Evolutionary conservation across 1,284 basidiomycete species (phyloP).

Genomic region (Trichosporon faecale): DNA sequence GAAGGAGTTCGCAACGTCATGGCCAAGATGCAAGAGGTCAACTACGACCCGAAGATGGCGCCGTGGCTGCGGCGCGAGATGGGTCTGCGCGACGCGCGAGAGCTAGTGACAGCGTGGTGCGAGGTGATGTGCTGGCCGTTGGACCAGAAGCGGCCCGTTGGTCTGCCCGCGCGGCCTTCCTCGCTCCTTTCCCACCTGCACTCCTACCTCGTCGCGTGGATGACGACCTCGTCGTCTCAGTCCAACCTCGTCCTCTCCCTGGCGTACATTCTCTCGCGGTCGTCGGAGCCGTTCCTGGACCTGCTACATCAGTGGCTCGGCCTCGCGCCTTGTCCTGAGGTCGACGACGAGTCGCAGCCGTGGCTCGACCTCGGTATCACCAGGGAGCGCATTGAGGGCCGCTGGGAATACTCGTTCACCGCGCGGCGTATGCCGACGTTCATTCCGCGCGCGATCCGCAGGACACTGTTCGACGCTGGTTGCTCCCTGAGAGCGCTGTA

Average conservation of each 20-base stretch:
- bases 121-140: constrained; percentile 40
- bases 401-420: constrained; percentile 40
- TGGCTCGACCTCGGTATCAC: constrained; percentile 49
- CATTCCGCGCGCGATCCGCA: constrained; percentile 33
- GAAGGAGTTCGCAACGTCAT: constrained; percentile 16
- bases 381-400: constrained; percentile 16
- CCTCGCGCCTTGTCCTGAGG: constrained; percentile 29
- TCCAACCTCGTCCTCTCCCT: constrained; percentile 28
- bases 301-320: constrained; percentile 47
- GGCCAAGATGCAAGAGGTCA: constrained; percentile 16
- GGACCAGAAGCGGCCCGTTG: constrained; percentile 21
- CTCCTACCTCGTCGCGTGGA: constrained; percentile 32
- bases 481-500: constrained; percentile 38
- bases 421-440: constrained; percentile 42
- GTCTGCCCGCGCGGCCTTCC: constrained; percentile 36
- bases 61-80: constrained; percentile 33
- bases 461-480: constrained; percentile 47
- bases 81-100: constrained; percentile 28
- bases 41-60: constrained; percentile 5
- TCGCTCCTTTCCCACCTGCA: constrained; percentile 41
- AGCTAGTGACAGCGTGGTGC: constrained; percentile 29
- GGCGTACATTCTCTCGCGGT: constrained; percentile 38
- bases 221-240: constrained; percentile 27
- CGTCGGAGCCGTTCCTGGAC: constrained; percentile 34
- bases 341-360: constrained; percentile 35